Evolutionary conservation across 2,329 filamentous ascomycete genomes (phyloP), one percentile per base, ranked within the genome.

Genomic region (Pestalotiopsis sp.): DNA sequence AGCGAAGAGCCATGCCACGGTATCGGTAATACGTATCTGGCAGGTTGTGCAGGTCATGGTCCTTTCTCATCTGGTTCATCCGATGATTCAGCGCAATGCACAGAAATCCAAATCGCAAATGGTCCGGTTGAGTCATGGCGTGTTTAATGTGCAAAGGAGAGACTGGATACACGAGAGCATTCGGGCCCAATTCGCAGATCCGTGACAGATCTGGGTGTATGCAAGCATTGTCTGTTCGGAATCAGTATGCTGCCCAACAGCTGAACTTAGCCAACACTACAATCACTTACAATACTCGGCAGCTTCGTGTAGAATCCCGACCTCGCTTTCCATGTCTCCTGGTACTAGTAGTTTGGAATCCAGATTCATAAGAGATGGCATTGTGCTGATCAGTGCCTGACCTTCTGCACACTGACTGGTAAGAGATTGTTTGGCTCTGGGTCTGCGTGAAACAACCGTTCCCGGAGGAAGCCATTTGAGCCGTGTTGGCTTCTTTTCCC

Each of bases 1-100:
- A 77, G n/a, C 74, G 75, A 64, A 80, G 73, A 7, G 75, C 73
- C 56, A 72, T 67, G 13, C 76, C 78, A 6, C 79, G 74, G 63
- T 80, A 78, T 7, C 63, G 72, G 49, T 75, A 78, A 58, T 79
- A 79, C 6, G 62, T 74, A 66, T 72, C 70, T 1, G 67, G 40
- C 27, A 81, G 69, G 4, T 63, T 59, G n/a, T 72, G 69, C 23
- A 67, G 69, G 1, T 71, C 23, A 5, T 66, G 68, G 70, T n/a
- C 45, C 12, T 62, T 17, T 6, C 59, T 40, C 14, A 40, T 62
- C 6, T 31, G 25, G 38, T 62, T 62, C n/a, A 40, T 20, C 3
- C 59, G 59, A 20, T 62, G 59, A 4, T 31, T 62, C 31, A 62
- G 27, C 9, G 27, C 17, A 2, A 62, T 62, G 17, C 59, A 62